These are phyloP conservation scores for Colletotrichum noveboracense DNA, from an alignment of 2,329 filamentous ascomycete genomes.

Conservation along the genomic window DNA sequence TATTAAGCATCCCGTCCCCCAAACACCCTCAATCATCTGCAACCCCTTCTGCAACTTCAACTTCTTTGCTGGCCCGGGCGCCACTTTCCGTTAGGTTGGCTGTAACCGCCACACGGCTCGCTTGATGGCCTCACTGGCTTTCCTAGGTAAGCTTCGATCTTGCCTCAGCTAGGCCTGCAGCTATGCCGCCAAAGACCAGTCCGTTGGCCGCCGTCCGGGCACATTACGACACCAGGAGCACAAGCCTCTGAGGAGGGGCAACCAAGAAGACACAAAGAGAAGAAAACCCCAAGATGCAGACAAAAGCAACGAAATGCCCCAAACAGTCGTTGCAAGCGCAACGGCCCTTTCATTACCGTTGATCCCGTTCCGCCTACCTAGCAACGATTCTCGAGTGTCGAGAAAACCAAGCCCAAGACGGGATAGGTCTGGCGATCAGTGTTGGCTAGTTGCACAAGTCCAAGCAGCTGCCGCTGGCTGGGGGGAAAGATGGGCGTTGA, in stretches of 20 bases:
- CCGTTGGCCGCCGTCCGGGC: background rate
- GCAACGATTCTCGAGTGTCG: background rate
- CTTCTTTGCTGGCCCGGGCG: background rate
- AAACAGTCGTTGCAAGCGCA: background rate
- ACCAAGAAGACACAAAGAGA: background rate
- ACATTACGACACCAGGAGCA: background rate
- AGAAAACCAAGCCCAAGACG: background rate
- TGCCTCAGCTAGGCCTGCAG: conserved; percentile 2
- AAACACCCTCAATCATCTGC: background rate
- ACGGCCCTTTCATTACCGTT: background rate
- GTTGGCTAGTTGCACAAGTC: background rate
- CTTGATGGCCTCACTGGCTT: background rate
- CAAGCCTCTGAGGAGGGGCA: background rate
- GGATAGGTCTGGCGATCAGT: background rate
- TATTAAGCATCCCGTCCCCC: background rate
- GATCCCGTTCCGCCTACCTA: background rate
- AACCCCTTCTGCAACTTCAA: background rate
- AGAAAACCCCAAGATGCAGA: background rate
- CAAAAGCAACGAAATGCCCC: background rate
- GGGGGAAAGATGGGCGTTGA: background rate
- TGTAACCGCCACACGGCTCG: background rate
- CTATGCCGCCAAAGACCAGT: background rate
- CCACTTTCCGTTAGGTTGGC: background rate
- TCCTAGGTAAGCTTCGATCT: background rate
- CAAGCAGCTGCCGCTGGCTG: background rate